Conservation (phyloP, 257 asterid genomes). For the Salvia hispanica region DNA sequence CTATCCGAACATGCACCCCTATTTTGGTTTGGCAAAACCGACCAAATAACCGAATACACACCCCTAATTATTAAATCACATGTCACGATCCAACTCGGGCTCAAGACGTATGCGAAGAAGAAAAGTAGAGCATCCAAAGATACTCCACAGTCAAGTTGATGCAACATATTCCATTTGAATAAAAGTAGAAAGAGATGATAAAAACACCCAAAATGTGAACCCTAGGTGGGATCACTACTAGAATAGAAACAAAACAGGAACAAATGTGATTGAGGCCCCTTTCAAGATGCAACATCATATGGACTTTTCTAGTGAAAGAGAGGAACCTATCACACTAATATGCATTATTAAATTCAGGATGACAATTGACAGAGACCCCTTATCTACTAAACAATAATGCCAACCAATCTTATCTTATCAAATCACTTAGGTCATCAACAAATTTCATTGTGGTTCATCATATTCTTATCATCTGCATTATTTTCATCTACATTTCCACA, state of each 20-base stretch:
- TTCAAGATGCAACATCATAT: slow-evolving; percentile 33
- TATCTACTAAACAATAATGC: slow-evolving; percentile 32
- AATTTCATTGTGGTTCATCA: background rate
- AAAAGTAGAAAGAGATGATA: slow-evolving; percentile 10
- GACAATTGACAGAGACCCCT: slow-evolving; percentile 44
- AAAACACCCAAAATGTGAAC: slow-evolving; percentile 25
- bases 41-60: no score
- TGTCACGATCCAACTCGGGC: background rate
- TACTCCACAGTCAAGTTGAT: slow-evolving; percentile 19
- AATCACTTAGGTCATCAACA: slow-evolving; percentile 23
- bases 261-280: slow-evolving; percentile 27
- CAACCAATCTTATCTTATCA: slow-evolving; percentile 18
- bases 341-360: slow-evolving; percentile 42
- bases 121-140: background rate
- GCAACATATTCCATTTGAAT: slow-evolving; percentile 36
- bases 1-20: no score
- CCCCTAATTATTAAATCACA: background rate
- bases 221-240: slow-evolving; percentile 31
- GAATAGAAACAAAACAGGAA: slow-evolving; percentile 31
- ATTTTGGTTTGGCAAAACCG: no score
- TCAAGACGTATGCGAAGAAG: slow-evolving; percentile 15
- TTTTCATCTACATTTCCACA: no score
- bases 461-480: slow-evolving; percentile 7
- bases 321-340: slow-evolving; percentile 32
- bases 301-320: slow-evolving; percentile 38